Evolutionary conservation across 2,329 filamentous ascomycete species (phyloP).

Genomic region (Arachnopeziza araneosa): DNA sequence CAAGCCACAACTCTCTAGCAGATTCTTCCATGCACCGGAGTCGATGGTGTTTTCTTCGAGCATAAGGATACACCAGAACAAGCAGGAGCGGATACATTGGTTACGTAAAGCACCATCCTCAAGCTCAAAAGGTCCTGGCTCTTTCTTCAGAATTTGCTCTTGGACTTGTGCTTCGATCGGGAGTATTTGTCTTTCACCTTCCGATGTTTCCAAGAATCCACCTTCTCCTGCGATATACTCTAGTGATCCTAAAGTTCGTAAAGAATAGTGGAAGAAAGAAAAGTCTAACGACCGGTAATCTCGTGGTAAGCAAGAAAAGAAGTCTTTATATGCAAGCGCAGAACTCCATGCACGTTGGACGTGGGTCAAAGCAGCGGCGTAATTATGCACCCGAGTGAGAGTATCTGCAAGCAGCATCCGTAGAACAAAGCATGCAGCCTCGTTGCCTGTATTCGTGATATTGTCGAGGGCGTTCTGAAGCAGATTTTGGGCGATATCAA

Average conservation of each 20-base stretch:
- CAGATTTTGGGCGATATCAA: not conserved
- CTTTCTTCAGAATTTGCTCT: not conserved
- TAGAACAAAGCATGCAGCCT: not conserved
- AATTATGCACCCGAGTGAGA: not conserved
- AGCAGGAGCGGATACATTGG: not conserved
- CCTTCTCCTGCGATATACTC: not conserved
- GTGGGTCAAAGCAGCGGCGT: not conserved
- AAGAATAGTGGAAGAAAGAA: not conserved
- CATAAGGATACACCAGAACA: not conserved
- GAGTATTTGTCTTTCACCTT: not conserved
- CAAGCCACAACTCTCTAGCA: not conserved
- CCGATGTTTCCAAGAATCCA: not conserved
- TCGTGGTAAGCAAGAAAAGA: not conserved
- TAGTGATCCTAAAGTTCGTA: not conserved
- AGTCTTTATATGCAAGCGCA: not conserved
- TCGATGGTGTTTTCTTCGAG: not conserved
- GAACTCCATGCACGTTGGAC: not conserved
- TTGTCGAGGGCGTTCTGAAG: not conserved
- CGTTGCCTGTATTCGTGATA: not conserved
- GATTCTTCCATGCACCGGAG: not conserved
- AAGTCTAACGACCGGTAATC: not conserved
- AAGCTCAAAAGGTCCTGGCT: not conserved
- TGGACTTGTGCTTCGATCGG: not conserved
- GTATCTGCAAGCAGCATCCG: not conserved
- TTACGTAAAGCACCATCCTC: not conserved